Conservation (phyloP, 2,329 filamentous ascomycete species). For the Penicillium digitatum region DNA sequence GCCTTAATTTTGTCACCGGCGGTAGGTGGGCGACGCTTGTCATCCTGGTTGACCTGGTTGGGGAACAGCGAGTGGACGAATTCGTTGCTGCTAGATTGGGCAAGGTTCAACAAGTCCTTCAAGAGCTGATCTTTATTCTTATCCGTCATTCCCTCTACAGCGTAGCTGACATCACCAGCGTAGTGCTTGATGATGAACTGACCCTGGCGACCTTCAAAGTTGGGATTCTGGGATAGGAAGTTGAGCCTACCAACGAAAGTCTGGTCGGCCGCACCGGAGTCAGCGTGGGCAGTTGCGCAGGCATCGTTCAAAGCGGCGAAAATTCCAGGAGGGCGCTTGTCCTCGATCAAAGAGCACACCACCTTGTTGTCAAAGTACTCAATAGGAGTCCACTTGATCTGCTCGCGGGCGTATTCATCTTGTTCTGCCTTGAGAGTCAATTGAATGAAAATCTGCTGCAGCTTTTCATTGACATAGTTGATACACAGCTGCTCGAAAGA, state of each 20-base stretch:
- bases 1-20: slow-evolving; percentile 93
- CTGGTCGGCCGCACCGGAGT: slow-evolving; percentile 87
- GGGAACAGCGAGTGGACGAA: slow-evolving; percentile 91
- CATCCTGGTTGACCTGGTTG: slow-evolving; percentile 89
- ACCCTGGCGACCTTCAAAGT: slow-evolving; percentile 86
- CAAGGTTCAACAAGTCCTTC: slow-evolving; percentile 86
- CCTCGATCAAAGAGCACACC: slow-evolving; percentile 94
- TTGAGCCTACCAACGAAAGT: slow-evolving; percentile 94
- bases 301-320: slow-evolving; percentile 97
- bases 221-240: slow-evolving; percentile 78
- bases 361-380: slow-evolving; percentile 99
- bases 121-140: slow-evolving; percentile 98
- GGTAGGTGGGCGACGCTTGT: slow-evolving; percentile 87
- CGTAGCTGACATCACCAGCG: slow-evolving; percentile 92
- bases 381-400: slow-evolving; percentile 98
- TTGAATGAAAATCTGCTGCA: slow-evolving; percentile 99
- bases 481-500: slow-evolving; percentile 99
- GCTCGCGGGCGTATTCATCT: slow-evolving; percentile 91
- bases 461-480: slow-evolving; percentile 99
- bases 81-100: slow-evolving; percentile 74
- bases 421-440: slow-evolving; percentile 94
- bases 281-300: slow-evolving; percentile 95
- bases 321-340: slow-evolving; percentile 80
- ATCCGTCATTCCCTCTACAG: slow-evolving; percentile 93
- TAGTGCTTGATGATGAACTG: slow-evolving; percentile 99